phyloP scores from a whole-genome alignment of 1,284 basidiomycete genomes.

The Gymnopus androsaceus region DNA sequence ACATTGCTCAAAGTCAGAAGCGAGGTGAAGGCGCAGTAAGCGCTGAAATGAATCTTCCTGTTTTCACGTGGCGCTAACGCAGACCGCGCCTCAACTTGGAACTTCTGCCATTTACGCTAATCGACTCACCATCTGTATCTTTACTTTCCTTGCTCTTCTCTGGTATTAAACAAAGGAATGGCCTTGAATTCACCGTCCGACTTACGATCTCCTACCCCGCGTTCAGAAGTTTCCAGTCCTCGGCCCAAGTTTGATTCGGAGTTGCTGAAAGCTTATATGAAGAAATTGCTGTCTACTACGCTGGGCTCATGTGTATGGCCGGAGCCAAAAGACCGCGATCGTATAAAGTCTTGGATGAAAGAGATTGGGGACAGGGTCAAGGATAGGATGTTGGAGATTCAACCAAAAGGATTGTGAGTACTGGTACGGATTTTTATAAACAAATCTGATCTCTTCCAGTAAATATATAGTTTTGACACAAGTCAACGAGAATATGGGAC shows the following conservation, averaged over 20 bases:
- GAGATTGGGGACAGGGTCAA: constrained; percentile 81
- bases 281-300: constrained; percentile 70
- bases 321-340: constrained; percentile 64
- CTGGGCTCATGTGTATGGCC: constrained; percentile 68
- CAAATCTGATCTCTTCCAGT: constrained; percentile 37
- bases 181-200: constrained; percentile 43
- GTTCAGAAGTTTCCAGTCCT: constrained; percentile 57
- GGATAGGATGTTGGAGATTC: constrained; percentile 79
- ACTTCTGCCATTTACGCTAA: background rate
- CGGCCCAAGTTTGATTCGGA: constrained; percentile 72
- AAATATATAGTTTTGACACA: constrained; percentile 84
- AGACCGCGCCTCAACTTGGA: background rate
- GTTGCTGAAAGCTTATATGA: constrained; percentile 73
- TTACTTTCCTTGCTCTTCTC: background rate
- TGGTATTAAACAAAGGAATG: constrained; percentile 28
- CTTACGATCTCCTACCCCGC: constrained; percentile 43
- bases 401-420: constrained; percentile 76
- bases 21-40: too few relatives aligned
- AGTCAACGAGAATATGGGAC: constrained; percentile 77
- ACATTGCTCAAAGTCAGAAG: too few relatives aligned
- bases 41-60: background rate
- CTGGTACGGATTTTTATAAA: background rate
- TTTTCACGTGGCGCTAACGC: background rate
- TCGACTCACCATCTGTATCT: background rate
- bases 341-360: constrained; percentile 73